A percentile compares a stretch with the other conserved stretches of the same genome.
These are phyloP conservation scores for Tuber brumale DNA, from an alignment of 495 filamentous ascomycete genomes.

Conservation along the genomic window DNA sequence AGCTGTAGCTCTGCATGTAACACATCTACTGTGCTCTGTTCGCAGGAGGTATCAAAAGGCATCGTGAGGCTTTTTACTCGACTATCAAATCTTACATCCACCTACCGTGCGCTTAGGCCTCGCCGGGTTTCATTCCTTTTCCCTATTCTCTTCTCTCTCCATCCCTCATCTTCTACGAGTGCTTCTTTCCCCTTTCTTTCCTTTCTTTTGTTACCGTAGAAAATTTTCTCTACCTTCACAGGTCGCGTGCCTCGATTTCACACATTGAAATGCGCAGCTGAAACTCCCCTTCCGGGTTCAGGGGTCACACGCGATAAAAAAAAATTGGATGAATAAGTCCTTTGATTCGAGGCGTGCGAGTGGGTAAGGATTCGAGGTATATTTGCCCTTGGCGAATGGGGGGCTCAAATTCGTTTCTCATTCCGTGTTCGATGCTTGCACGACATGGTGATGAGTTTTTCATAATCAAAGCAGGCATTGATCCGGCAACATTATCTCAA, in stretches of 20 bases:
- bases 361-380: constrained; percentile 13
- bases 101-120: constrained; percentile 33
- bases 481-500: background rate
- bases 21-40: constrained; percentile 12
- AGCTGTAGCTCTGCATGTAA: background rate
- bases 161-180: background rate
- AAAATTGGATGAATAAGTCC: constrained; percentile 19
- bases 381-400: constrained; percentile 15
- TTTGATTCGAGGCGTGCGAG: constrained; percentile 26
- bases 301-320: constrained; percentile 31
- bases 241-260: constrained; percentile 32
- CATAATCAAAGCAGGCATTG: background rate
- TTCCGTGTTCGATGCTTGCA: constrained; percentile 14
- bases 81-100: constrained; percentile 19
- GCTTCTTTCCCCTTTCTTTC: background rate
- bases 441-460: constrained; percentile 16
- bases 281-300: constrained; percentile 18
- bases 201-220: background rate
- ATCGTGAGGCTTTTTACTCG: constrained; percentile 25
- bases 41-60: constrained; percentile 23
- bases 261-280: constrained; percentile 32
- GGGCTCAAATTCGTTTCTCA: constrained; percentile 24
- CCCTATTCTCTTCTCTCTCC: background rate
- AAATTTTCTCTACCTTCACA: background rate
- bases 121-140: constrained; percentile 2